These are phyloP conservation scores for Lipomyces sp. DNA, from an alignment of 805 yeast species.

Conservation along the genomic window DNA sequence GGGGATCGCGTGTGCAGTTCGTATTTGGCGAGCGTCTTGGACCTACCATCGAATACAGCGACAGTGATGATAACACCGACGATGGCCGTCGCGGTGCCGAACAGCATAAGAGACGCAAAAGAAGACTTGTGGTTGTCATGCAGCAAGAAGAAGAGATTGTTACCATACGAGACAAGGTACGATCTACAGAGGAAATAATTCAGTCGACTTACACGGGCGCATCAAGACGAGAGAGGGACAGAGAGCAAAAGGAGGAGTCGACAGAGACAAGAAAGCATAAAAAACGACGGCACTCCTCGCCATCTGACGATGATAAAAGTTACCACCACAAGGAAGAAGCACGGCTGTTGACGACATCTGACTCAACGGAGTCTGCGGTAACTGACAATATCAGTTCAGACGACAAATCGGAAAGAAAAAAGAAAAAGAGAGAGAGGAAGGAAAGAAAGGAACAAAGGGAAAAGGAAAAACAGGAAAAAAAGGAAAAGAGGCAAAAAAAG, in stretches of 20 bases:
- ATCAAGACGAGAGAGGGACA: slow-evolving; percentile 30
- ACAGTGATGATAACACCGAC: slow-evolving; percentile 29
- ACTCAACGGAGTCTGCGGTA: neutral
- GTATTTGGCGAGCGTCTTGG: slow-evolving; percentile 78
- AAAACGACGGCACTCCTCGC: slow-evolving; percentile 32
- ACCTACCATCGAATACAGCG: slow-evolving; percentile 53
- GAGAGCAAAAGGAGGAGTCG: slow-evolving; percentile 35
- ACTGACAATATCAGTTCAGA: slow-evolving; percentile 11
- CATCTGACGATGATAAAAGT: slow-evolving; percentile 36
- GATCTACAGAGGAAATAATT: too few relatives aligned
- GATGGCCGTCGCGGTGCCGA: neutral
- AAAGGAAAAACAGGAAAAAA: slow-evolving; percentile 3
- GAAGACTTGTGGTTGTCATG: neutral
- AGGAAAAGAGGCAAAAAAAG: neutral
- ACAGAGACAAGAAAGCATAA: slow-evolving; percentile 36
- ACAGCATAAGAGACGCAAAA: neutral
- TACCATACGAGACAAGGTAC: slow-evolving; percentile 34
- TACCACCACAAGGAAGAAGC: slow-evolving; percentile 36
- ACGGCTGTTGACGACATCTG: neutral
- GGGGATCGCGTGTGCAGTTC: slow-evolving; percentile 85
- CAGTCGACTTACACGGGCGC: slow-evolving; percentile 33
- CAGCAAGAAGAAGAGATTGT: slow-evolving; percentile 4
- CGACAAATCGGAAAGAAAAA: slow-evolving; percentile 30
- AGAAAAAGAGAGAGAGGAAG: slow-evolving; percentile 36
- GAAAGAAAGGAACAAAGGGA: slow-evolving; percentile 35